Base-by-base conservation (phyloP, 441 rosid genomes). In the Geranium incanum region DNA sequence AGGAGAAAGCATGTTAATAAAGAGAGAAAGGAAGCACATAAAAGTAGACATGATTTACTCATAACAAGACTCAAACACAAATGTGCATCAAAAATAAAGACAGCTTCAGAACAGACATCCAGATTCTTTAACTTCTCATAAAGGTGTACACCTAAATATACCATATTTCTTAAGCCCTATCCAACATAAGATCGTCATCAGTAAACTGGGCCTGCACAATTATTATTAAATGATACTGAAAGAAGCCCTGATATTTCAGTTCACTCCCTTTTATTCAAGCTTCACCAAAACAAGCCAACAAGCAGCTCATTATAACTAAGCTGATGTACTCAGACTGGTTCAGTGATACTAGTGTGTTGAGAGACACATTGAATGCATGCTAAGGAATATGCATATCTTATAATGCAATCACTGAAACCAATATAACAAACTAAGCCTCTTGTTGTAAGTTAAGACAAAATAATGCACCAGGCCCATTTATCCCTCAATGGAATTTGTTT, bases 401-500 rank as follows among this genome's bases (percentile, higher is more conserved):
- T 59, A 18, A 59, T n/a, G 43, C 18, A 36, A 36, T 65, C 43
- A 36, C 9, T 64, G 38, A 33, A 28, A 63, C 37, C 37, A 12
- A 13, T 36, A 13, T 36, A 64, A 64, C 64, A 59, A 45, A 45
- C 52, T 45, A 50, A 63, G 67, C 36, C 41, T 64, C 18, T 64
- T 12, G 6, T 38, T 64, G 33, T 64, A 64, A 64, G 41, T 28
- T 33, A 64, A 33, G 12, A 64, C 67, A 64, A 64, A 9, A 33
- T 33, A 39, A 64, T 64, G 3, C 67, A 64, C 67, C 68, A 64
- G 68, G 9, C 43, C 68, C 39, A 65, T 41, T 13, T 36, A 12
- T 36, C 43, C 68, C 4, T 65, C 68, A 13, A 7, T 65, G 41
- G 68, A 65, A 65, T 65, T 65, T 36, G 36, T 65, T 65, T n/a